Base-by-base conservation (phyloP, 2,329 filamentous ascomycete species). In the Claviceps fusiformis region DNA sequence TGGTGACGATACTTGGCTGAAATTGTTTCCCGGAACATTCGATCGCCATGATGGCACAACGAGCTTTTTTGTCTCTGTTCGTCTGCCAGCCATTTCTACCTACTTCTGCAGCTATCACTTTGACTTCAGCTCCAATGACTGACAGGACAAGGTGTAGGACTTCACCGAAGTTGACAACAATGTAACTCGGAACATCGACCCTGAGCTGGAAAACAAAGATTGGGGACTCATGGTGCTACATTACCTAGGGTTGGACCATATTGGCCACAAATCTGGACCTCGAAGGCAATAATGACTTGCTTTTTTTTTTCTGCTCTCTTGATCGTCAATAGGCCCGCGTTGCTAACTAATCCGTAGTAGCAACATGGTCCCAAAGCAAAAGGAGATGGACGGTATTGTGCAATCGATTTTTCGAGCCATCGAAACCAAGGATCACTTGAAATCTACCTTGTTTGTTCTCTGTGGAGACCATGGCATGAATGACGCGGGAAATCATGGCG, bases 391-490 rank as follows among this genome's bases (percentile, higher is more conserved):
- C 64, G 76, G 71, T 1, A 85, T 97, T 59, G 84, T 96, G 44
- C 75, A 76, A 58, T 73, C 81, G 56, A 85, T 98, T 31, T 96
- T 89, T 65, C 73, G 77, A 13, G 86, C 88, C 7, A 86, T 98
- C 60, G 78, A 86, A 63, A 77, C 76, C 4, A 72, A 87, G 55
- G 66, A 78, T 1, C 86, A 95, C 67, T 80, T 96, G 1, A 66
- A 80, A 37, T 86, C 87, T 5, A 90, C 92, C 0, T 73, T 98
- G 2, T 78, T 98, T 49, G 83, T 98, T 3, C 72, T 98, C 7
- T 89, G 86, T 55, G 93, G 93, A 55, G 95, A 98, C 63, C 93
- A 98, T 66, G 93, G 93, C n/a, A 98, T 98, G 93, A 98, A 97
- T 62, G 92, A 97, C 62, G 93, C 89, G 24, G 93, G 93, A 2